phyloP scores from a whole-genome alignment of 352 stramenopile genomes.

The Lagenidium giganteum region DNA sequence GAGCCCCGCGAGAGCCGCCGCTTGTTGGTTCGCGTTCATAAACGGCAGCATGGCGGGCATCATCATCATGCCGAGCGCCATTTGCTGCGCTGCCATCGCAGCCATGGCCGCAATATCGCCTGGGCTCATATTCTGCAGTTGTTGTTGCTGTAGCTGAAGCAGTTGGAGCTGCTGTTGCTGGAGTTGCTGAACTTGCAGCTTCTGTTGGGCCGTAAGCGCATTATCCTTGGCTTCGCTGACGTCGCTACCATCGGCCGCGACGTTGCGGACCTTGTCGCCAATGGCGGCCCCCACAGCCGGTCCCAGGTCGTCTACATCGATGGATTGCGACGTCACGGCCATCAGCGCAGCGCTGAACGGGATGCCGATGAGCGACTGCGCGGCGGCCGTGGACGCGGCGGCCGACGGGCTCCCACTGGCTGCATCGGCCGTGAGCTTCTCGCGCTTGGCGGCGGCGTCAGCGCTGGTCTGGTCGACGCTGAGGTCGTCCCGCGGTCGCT shows the following conservation, averaged over 20 bases:
- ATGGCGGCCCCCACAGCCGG: constrained; percentile 9
- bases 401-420: no score
- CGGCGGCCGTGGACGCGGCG: not conserved
- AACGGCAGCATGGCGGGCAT: constrained; percentile 78
- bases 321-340: constrained; percentile 17
- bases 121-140: constrained; percentile 50
- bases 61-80: constrained; percentile 60
- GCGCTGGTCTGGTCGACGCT: no score
- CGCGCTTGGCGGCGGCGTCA: no score
- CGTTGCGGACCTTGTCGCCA: not conserved
- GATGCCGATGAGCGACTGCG: constrained; percentile 2
- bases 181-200: constrained; percentile 40
- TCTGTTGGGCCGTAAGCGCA: constrained; percentile 34
- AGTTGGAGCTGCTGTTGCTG: constrained; percentile 65
- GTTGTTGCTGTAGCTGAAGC: constrained; percentile 44
- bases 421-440: no score
- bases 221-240: constrained; percentile 14
- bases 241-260: not conserved
- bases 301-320: constrained; percentile 3
- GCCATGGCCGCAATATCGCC: constrained; percentile 38
- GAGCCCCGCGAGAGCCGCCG: no score
- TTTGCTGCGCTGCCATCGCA: constrained; percentile 59
- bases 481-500: no score
- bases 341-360: constrained; percentile 17
- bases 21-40: constrained; percentile 54